Base-by-base conservation (phyloP, 1,284 basidiomycete genomes). In the Schizophyllum commune region DNA sequence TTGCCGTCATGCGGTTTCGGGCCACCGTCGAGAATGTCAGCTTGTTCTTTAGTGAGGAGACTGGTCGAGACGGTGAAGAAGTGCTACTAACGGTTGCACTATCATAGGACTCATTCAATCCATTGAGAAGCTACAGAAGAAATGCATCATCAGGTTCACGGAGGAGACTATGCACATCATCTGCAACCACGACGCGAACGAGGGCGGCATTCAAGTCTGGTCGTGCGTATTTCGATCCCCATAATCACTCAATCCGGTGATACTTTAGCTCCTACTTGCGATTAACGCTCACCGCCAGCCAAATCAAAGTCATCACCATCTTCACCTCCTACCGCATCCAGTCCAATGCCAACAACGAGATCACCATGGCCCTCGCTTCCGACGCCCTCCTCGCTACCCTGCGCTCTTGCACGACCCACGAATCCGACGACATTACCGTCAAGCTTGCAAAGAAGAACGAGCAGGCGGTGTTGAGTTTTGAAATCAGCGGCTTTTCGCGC, bases 171-270 rank as follows among this genome's bases (percentile, higher is more conserved):
- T 95, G 76, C 86, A 88, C 64, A 88, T 95, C 65, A 94, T 96
- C 61, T 94, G 91, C 75, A 85, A 88, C 55, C 84, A 81, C 61
- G 91, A 93, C 65, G 82, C 82, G 52, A 89, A 86, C 63, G 89
- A 91, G 65, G 92, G 91, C 6, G 92, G 93, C 2, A 88, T 94
- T 6, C 92, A 95, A 72, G 91, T 95, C 56, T 96, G 94, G 93
- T 93, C 92, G 93, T 95, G 68, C 73, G 92, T 84, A 5, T 22
- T 27, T 20, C 21, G 27, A 2, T 27, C 27, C 5, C 27, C 27
- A 27, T 27, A 3, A 27, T 21, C 58, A 27, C 21, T 17, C 27
- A 27, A 27, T 5, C 22, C 22, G 32, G 22, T 5, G 55, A 21
- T 20, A 55, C 17, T 17, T 13, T 19, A 0, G n/a, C 20, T 32